These are phyloP conservation scores for Malus orientalis DNA, from an alignment of 306 rosid species.

Conservation along the genomic window DNA sequence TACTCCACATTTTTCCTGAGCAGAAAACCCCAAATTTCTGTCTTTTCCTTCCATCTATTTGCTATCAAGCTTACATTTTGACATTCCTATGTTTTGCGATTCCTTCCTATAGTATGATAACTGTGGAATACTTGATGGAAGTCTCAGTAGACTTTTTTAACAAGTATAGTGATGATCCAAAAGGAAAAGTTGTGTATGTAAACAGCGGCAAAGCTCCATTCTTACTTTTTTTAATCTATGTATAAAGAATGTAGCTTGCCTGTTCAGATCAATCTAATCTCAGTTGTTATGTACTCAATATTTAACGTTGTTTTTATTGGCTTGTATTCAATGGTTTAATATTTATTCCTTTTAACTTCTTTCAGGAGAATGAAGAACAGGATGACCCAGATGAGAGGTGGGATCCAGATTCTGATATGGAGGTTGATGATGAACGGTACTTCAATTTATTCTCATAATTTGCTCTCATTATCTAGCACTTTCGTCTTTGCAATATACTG, in stretches of 20 bases:
- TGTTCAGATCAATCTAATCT: background rate
- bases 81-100: background rate
- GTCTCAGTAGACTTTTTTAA: background rate
- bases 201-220: background rate
- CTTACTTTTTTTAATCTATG: background rate
- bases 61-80: background rate
- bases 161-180: background rate
- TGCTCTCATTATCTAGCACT: conserved; percentile 8
- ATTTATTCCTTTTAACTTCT: background rate
- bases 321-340: background rate
- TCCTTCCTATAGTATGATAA: background rate
- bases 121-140: background rate
- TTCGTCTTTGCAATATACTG: conserved; percentile 15
- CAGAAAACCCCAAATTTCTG: background rate
- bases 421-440: conserved; percentile 61
- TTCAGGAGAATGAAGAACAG: conserved; percentile 64
- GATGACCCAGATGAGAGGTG: conserved; percentile 53
- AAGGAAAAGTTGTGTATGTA: background rate
- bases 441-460: conserved; percentile 9
- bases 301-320: background rate
- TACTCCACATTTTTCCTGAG: background rate
- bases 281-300: background rate
- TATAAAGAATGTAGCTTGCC: background rate
- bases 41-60: background rate
- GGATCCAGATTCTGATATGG: conserved; percentile 73